Evolutionary conservation across 2,329 filamentous ascomycete species (phyloP), one percentile per base, ranked within the genome.

Genomic region (Laburnicola sp.): DNA sequence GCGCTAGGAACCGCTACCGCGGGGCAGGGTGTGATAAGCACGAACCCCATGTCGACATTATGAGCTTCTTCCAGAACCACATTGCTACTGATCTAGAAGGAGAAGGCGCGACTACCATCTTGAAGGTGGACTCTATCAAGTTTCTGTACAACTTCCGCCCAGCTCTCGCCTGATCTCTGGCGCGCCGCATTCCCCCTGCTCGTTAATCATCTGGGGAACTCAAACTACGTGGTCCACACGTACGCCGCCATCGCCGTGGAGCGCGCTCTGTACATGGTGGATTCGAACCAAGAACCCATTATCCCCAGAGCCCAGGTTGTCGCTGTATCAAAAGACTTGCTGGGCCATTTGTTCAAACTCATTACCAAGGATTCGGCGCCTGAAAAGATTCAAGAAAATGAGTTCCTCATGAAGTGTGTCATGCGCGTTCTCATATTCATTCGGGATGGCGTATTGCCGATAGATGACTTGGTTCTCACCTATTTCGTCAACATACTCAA

Each of bases 231-330:
- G 50, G 91, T 97, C 35, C 97, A 99, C 76, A 97, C 92, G 0
- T 99, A 99, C 68, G 91, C 94, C 9, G 90, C 94, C 7, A 96
- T 99, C 66, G 91, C 93, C 2, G 88, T 97, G n/a, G 94, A 99
- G 76, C 84, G 94, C 50, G 89, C 93, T 2, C 80, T 99, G 21
- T 95, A 87, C 74, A 83, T 99, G 64, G 86, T 86, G 4, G 86
- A 94, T 67, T 86, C 87, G 57, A 78, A 83, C 23, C 86, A 88
- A 38, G 83, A 88, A 62, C 86, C 91, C 34, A 82, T 97, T 59
- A 95, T 99, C 63, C 81, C 88, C 27, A 85, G 89, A 38, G 80
- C 83, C 8, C 88, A 91, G 59, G 90, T 99, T 48, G 83, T 87
- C 51, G 87, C 88, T 0, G 84, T 94, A 55, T 85, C 93, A 23